Conservation (phyloP, 2,329 filamentous ascomycete genomes). For the Coniosporium tulheliwenetii region DNA sequence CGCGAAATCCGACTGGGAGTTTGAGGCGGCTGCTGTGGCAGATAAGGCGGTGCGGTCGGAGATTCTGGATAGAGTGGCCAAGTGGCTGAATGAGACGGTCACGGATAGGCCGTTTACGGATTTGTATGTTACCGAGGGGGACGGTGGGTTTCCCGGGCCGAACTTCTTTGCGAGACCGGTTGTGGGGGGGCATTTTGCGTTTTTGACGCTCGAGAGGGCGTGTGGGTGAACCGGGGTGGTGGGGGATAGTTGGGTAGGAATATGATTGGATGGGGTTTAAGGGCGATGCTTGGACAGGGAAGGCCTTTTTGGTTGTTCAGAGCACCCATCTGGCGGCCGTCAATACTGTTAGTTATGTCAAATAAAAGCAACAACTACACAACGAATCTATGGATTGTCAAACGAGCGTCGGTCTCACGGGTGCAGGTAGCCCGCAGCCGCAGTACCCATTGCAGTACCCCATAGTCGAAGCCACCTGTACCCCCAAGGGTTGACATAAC, state of each 20-base stretch:
- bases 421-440: no score
- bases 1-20: constrained; percentile 83
- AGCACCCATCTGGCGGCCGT: no score
- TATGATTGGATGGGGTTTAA: neutral
- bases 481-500: no score
- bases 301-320: no score
- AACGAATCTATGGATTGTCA: no score
- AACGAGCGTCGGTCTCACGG: no score
- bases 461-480: no score
- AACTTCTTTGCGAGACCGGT: constrained; percentile 72
- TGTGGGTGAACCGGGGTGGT: constrained; percentile 33
- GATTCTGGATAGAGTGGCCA: constrained; percentile 58
- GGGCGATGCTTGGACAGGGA: no score
- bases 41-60: constrained; percentile 50
- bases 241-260: neutral
- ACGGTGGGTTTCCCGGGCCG: constrained; percentile 58
- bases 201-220: constrained; percentile 64
- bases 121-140: constrained; percentile 64
- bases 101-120: constrained; percentile 68
- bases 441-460: no score
- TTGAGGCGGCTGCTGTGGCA: constrained; percentile 71
- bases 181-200: constrained; percentile 73
- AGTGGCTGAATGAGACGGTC: constrained; percentile 70
- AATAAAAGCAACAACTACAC: no score
- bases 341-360: no score